These are phyloP conservation scores for Sporothrix mexicana DNA, from an alignment of 2,329 filamentous ascomycete species.

Conservation along the genomic window DNA sequence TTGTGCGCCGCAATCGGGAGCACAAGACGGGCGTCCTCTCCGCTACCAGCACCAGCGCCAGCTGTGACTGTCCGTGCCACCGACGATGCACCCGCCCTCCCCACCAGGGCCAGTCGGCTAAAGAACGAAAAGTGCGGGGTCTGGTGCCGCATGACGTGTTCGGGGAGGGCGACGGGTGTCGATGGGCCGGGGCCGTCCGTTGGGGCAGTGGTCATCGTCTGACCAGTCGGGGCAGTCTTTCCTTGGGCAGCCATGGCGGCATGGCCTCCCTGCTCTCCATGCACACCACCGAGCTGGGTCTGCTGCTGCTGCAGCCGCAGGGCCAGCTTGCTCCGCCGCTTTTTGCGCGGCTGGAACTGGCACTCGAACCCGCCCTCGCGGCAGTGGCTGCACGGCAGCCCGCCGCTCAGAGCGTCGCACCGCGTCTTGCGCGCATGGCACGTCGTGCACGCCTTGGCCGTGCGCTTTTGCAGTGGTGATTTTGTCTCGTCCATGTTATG, in stretches of 20 bases:
- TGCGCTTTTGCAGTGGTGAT: neutral
- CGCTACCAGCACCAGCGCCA: too few species aligned
- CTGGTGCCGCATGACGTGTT: slow-evolving; percentile 7
- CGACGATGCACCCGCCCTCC: neutral
- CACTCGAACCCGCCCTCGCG: slow-evolving; percentile 9
- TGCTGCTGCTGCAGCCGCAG: neutral
- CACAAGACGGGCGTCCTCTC: neutral
- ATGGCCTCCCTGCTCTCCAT: neutral
- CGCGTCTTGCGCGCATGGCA: slow-evolving; percentile 1
- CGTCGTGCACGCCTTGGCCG: slow-evolving; percentile 1
- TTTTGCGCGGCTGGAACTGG: neutral
- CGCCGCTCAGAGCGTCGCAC: neutral
- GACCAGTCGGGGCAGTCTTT: neutral
- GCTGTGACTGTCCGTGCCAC: neutral
- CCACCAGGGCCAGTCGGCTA: neutral
- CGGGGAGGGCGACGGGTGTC: neutral
- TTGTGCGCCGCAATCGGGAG: slow-evolving; percentile 9
- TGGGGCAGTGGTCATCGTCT: too few species aligned
- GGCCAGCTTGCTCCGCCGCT: neutral
- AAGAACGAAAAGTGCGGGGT: slow-evolving; percentile 8
- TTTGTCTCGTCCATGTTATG: too few species aligned
- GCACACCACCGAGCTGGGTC: too few species aligned
- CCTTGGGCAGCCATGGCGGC: too few species aligned
- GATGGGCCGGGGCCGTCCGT: neutral
- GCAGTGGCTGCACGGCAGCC: neutral